These are phyloP conservation scores for Sporothrix phasma DNA, from an alignment of 2,329 filamentous ascomycete genomes.

Conservation along the genomic window DNA sequence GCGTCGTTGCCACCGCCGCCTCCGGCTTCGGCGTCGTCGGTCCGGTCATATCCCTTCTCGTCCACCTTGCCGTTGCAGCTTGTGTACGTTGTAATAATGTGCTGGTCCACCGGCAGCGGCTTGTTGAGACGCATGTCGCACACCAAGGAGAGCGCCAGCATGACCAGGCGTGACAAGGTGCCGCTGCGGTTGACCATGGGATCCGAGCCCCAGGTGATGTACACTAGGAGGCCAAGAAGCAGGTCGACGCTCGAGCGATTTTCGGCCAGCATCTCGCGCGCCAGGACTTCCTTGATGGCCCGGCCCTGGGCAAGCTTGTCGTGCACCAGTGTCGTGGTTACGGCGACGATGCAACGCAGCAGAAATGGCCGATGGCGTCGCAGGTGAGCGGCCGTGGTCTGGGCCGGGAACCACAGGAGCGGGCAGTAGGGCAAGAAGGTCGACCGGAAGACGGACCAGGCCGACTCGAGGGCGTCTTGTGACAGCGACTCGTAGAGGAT, in stretches of 20 bases:
- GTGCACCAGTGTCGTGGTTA: slow-evolving; percentile 34
- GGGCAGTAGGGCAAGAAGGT: slow-evolving; percentile 25
- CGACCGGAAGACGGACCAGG: slow-evolving; percentile 29
- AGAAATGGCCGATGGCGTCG: slow-evolving; percentile 39
- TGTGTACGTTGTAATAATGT: slow-evolving; percentile 1
- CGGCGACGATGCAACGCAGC: slow-evolving; percentile 39
- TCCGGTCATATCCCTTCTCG: background rate
- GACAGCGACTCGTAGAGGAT: background rate
- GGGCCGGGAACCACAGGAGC: slow-evolving; percentile 28
- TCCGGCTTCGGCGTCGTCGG: background rate
- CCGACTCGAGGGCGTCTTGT: background rate
- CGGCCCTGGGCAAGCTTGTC: slow-evolving; percentile 32
- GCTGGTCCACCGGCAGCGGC: slow-evolving; percentile 9
- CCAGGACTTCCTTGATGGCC: slow-evolving; percentile 33
- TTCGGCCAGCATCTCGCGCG: slow-evolving; percentile 37
- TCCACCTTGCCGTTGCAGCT: background rate
- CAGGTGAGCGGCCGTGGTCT: slow-evolving; percentile 31
- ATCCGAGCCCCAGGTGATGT: slow-evolving; percentile 32
- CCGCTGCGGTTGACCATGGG: slow-evolving; percentile 21
- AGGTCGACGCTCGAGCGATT: slow-evolving; percentile 4
- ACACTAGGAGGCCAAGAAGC: slow-evolving; percentile 35
- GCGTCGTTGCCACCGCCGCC: too few species aligned
- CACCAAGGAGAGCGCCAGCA: slow-evolving; percentile 32
- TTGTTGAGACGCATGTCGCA: slow-evolving; percentile 36
- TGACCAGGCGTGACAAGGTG: slow-evolving; percentile 20